Conservation (phyloP, 306 rosid species). For the Corylus heterophylla region DNA sequence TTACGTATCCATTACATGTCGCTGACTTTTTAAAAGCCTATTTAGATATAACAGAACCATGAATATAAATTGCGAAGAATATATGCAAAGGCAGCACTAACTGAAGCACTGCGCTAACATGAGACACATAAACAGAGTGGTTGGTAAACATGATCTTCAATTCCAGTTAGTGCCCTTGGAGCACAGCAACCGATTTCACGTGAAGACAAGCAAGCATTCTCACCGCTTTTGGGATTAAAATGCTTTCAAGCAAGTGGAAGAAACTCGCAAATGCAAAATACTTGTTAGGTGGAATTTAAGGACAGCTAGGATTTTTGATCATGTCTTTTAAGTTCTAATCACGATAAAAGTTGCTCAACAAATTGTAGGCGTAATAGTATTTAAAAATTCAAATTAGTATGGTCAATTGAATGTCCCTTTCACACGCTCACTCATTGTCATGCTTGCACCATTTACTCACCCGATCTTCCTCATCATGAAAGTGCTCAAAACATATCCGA, state of each 20-base stretch:
- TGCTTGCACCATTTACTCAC: too few relatives aligned
- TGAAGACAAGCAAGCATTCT: slow-evolving; percentile 54
- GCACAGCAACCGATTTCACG: slow-evolving; percentile 50
- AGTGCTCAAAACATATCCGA: too few relatives aligned
- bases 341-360: too few relatives aligned
- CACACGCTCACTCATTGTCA: too few relatives aligned
- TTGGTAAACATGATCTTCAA: slow-evolving; percentile 37
- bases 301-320: too few relatives aligned
- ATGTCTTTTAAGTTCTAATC: too few relatives aligned
- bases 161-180: slow-evolving; percentile 41
- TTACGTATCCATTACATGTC: too few relatives aligned
- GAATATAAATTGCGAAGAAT: slow-evolving; percentile 6
- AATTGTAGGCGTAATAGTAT: too few relatives aligned
- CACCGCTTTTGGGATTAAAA: slow-evolving; percentile 62
- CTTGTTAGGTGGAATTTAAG: too few relatives aligned
- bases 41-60: not conserved
- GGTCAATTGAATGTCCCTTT: too few relatives aligned
- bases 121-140: slow-evolving; percentile 39
- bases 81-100: not conserved
- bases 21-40: not conserved
- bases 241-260: slow-evolving; percentile 67
- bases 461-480: too few relatives aligned
- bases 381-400: too few relatives aligned
- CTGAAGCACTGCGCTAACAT: slow-evolving; percentile 20
- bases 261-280: not conserved